Percentiles rank a stretch among this genome's conserved stretches.
phyloP scores from a whole-genome alignment of 768 basidiomycete species.

The Hygrophorus pudorinus region DNA sequence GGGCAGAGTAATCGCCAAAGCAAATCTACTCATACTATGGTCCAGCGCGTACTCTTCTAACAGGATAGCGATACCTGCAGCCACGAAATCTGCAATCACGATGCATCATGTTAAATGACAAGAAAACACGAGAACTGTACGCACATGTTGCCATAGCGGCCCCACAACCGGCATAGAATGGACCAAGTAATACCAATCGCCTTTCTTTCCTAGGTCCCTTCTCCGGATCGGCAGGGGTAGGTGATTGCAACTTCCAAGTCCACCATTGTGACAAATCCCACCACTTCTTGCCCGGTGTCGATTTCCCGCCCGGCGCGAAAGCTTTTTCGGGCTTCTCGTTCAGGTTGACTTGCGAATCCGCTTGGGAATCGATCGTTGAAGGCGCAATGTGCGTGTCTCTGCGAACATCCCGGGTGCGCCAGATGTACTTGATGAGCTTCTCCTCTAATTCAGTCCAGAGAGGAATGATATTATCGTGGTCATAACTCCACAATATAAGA shows the following conservation, averaged over 20 bases:
- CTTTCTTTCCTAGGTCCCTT: slow-evolving; percentile 1
- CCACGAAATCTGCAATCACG: slow-evolving; percentile 49
- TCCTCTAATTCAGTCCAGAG: slow-evolving; percentile 64
- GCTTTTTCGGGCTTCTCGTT: slow-evolving; percentile 32
- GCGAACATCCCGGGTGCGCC: slow-evolving; percentile 32
- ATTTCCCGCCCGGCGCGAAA: no score
- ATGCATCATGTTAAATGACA: slow-evolving; percentile 2
- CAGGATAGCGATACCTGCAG: slow-evolving; percentile 45
- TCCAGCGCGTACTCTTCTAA: slow-evolving; percentile 68
- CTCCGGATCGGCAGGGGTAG: slow-evolving; percentile 6
- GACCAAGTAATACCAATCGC: slow-evolving; percentile 56
- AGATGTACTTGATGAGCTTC: slow-evolving; percentile 49
- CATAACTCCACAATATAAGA: slow-evolving; percentile 77
- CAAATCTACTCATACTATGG: slow-evolving; percentile 50
- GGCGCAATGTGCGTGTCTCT: slow-evolving; percentile 30
- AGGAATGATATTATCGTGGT: slow-evolving; percentile 70
- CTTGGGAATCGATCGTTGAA: slow-evolving; percentile 32
- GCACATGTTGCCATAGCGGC: slow-evolving; percentile 57
- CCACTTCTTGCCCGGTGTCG: slow-evolving; percentile 11
- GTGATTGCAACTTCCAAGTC: slow-evolving; percentile 40
- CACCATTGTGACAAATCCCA: slow-evolving; percentile 11
- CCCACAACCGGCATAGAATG: slow-evolving; percentile 61
- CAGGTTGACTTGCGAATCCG: slow-evolving; percentile 41
- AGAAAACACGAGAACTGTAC: slow-evolving; percentile 13
- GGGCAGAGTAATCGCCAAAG: slow-evolving; percentile 53